phyloP scores from a whole-genome alignment of 2,329 filamentous ascomycete genomes.

The Myriosclerotinia duriaeana region DNA sequence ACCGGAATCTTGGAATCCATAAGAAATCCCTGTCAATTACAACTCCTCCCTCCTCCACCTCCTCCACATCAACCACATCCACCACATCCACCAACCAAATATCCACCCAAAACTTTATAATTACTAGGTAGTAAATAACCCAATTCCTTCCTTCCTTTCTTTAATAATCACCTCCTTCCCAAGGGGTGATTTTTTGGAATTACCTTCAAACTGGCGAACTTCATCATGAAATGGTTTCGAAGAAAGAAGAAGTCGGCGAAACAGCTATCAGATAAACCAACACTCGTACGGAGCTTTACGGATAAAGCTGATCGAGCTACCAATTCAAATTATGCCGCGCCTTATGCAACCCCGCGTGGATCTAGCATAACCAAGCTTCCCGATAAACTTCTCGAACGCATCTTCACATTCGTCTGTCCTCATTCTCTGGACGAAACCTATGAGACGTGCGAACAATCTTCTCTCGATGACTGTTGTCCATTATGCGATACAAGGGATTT shows the following conservation, averaged over 20 bases:
- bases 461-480: conserved; percentile 80
- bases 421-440: conserved; percentile 76
- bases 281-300: conserved; percentile 15
- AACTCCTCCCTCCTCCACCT: too few species aligned
- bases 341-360: conserved; percentile 24
- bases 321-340: conserved; percentile 8
- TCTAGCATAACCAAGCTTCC: conserved; percentile 52
- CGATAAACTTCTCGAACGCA: conserved; percentile 66
- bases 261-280: conserved; percentile 12
- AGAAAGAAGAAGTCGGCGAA: conserved; percentile 22
- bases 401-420: conserved; percentile 81
- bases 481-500: conserved; percentile 90
- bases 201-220: conserved; percentile 19
- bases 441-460: conserved; percentile 78
- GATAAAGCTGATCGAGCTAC: conserved; percentile 13
- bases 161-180: conserved; percentile 17
- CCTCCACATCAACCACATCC: too few species aligned
- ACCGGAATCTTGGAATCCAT: too few species aligned
- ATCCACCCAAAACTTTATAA: too few species aligned
- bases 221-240: conserved; percentile 23
- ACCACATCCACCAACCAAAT: too few species aligned
- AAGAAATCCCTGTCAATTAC: too few species aligned
- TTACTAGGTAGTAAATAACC: too few species aligned
- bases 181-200: not conserved
- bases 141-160: too few species aligned